phyloP scores from a whole-genome alignment of 305 asterid genomes.

The Salvia sclarea region DNA sequence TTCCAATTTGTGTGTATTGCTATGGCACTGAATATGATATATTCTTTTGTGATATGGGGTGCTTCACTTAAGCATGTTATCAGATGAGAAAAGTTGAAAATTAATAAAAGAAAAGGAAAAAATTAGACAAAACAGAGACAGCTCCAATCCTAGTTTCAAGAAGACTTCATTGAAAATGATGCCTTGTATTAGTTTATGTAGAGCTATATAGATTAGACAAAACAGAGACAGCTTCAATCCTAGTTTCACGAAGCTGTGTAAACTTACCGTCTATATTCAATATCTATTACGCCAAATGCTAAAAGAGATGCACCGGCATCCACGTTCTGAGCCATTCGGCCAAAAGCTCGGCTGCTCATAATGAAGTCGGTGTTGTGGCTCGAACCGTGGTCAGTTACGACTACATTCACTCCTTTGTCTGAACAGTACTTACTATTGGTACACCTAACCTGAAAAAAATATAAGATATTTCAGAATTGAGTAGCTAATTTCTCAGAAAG shows the following conservation, averaged over 20 bases:
- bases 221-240: too few relatives aligned
- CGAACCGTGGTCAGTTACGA: constrained; percentile 73
- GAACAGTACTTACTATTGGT: constrained; percentile 58
- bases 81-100: too few relatives aligned
- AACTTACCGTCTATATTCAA: constrained; percentile 66
- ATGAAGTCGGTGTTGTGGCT: constrained; percentile 69
- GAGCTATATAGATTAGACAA: too few relatives aligned
- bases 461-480: background rate
- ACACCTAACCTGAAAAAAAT: constrained; percentile 69
- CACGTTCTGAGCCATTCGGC: constrained; percentile 64
- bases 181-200: too few relatives aligned
- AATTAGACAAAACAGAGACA: too few relatives aligned
- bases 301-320: constrained; percentile 60
- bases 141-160: too few relatives aligned
- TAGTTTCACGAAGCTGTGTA: background rate
- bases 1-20: background rate
- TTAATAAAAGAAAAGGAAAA: too few relatives aligned
- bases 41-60: background rate
- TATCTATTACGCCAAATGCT: constrained; percentile 64
- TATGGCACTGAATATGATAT: background rate
- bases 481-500: background rate
- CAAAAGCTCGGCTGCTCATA: constrained; percentile 66
- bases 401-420: constrained; percentile 64
- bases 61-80: too few relatives aligned
- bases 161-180: too few relatives aligned